A percentile compares a stretch with the other conserved stretches of the same genome.
Evolutionary conservation across 2,329 filamentous ascomycete genomes (phyloP).

Genomic region (Pseudocercospora pini-densiflorae): DNA sequence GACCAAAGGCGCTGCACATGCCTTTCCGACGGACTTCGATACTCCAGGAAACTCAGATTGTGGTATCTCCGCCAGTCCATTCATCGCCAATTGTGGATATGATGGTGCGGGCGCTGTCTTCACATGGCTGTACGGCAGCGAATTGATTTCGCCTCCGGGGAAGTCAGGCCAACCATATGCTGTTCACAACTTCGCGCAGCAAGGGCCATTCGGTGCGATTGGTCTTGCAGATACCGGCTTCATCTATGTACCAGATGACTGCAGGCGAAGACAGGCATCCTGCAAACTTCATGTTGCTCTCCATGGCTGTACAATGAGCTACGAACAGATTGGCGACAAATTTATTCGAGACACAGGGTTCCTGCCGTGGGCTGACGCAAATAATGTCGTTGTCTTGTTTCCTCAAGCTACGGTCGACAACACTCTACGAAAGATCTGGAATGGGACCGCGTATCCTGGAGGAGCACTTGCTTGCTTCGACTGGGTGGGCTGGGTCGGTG

Average conservation of each 20-base stretch:
- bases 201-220: neutral
- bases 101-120: slow-evolving; percentile 20
- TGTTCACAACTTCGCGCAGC: slow-evolving; percentile 7
- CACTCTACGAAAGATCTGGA: slow-evolving; percentile 11
- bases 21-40: slow-evolving; percentile 18
- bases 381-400: slow-evolving; percentile 15
- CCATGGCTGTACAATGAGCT: slow-evolving; percentile 21
- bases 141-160: neutral
- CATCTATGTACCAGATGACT: slow-evolving; percentile 11
- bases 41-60: slow-evolving; percentile 1
- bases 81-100: slow-evolving; percentile 17
- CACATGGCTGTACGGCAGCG: slow-evolving; percentile 17
- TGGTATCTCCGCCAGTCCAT: neutral
- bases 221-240: slow-evolving; percentile 16
- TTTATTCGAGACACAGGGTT: slow-evolving; percentile 16
- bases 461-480: slow-evolving; percentile 18
- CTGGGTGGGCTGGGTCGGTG: slow-evolving; percentile 14
- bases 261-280: neutral
- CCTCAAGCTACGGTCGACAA: slow-evolving; percentile 18
- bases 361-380: slow-evolving; percentile 18
- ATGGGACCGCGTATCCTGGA: slow-evolving; percentile 4
- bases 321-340: slow-evolving; percentile 13
- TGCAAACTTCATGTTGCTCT: slow-evolving; percentile 21
- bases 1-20: slow-evolving; percentile 14
- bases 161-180: neutral